Evolutionary conservation across 805 yeast genomes (phyloP).

Genomic region (Hanseniaspora taiwanica): DNA sequence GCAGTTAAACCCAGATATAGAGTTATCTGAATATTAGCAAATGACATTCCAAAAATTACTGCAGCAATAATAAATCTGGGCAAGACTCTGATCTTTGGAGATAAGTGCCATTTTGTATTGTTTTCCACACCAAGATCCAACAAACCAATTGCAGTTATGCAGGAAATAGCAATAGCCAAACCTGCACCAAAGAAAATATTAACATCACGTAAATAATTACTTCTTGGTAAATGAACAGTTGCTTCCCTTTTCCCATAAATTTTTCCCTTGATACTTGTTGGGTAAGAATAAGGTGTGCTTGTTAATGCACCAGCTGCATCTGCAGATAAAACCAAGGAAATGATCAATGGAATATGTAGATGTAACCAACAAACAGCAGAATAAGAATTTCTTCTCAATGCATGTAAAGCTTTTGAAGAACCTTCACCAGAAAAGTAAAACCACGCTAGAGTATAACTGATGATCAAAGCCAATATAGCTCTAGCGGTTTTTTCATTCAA

Average conservation of each 20-base stretch:
- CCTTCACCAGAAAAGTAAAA: constrained; percentile 30
- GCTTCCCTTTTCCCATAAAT: too few species aligned
- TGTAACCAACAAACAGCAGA: constrained; percentile 34
- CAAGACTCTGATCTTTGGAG: not conserved
- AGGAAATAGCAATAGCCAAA: not conserved
- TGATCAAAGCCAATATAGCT: not conserved
- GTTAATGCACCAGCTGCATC: constrained; percentile 6
- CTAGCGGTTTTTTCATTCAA: constrained; percentile 15
- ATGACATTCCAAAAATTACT: constrained; percentile 1
- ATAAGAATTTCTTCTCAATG: constrained; percentile 36
- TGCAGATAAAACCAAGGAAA: constrained; percentile 5
- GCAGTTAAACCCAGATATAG: not conserved
- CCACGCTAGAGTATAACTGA: not conserved
- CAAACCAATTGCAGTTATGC: not conserved
- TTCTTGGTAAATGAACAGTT: not conserved
- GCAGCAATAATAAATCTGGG: not conserved
- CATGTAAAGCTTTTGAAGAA: constrained; percentile 34
- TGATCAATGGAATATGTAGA: constrained; percentile 2
- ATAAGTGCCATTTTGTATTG: not conserved
- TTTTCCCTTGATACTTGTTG: not conserved
- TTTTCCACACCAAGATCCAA: not conserved
- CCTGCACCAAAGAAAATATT: not conserved
- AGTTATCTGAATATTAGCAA: not conserved
- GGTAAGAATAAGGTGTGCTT: not conserved
- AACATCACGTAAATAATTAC: not conserved